These are phyloP conservation scores for Lactarius psammicola DNA, from an alignment of 768 basidiomycete species.

Conservation along the genomic window DNA sequence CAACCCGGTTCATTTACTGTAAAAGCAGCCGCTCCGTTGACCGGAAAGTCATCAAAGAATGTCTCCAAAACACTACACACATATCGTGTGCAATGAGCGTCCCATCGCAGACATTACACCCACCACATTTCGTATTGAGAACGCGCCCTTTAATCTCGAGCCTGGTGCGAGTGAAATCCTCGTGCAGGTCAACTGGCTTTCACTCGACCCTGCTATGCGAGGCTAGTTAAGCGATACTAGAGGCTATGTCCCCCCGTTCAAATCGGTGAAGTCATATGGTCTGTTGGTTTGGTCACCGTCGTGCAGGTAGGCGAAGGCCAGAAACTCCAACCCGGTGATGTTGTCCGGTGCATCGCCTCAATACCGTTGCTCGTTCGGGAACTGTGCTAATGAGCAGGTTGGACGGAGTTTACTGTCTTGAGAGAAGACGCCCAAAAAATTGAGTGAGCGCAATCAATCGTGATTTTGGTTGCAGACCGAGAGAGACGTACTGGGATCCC, in stretches of 20 bases:
- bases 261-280: conserved; percentile 63
- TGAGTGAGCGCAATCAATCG: conserved; percentile 43
- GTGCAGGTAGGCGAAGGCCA: conserved; percentile 53
- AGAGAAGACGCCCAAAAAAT: conserved; percentile 53
- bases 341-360: conserved; percentile 51
- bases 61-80: conserved; percentile 45
- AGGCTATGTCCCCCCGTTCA: conserved; percentile 56
- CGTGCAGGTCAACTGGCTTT: conserved; percentile 76
- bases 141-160: conserved; percentile 51
- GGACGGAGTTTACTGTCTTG: conserved; percentile 72
- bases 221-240: conserved; percentile 73
- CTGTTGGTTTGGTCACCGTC: conserved; percentile 63
- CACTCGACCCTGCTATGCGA: conserved; percentile 88
- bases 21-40: neutral
- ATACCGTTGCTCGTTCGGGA: neutral
- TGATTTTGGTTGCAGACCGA: neutral
- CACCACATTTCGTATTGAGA: conserved; percentile 68
- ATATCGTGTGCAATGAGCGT: conserved; percentile 73
- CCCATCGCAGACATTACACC: conserved; percentile 67
- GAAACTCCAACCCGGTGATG: conserved; percentile 60
- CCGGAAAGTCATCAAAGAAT: conserved; percentile 4
- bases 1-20: neutral
- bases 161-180: conserved; percentile 56
- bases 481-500: conserved; percentile 45
- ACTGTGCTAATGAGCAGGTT: conserved; percentile 45